Evolutionary conservation across 2,329 filamentous ascomycete species (phyloP).

Genomic region (Colletotrichum tropicale): DNA sequence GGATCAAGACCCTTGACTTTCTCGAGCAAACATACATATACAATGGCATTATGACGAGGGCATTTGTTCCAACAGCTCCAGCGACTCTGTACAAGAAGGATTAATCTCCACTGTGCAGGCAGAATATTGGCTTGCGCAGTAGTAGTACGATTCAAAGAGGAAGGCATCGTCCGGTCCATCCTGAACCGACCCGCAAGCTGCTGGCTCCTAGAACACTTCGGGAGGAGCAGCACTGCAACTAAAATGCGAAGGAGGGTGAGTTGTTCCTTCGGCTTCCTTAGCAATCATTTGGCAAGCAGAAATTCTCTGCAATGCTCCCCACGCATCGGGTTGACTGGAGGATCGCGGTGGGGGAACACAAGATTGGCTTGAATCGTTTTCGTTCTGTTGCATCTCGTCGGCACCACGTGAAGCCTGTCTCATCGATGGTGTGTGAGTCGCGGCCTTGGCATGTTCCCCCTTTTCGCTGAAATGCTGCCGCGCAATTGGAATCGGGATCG

Average conservation of each 20-base stretch:
- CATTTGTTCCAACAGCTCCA: background rate
- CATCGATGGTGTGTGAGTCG: background rate
- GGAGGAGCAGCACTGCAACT: background rate
- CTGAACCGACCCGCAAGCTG: background rate
- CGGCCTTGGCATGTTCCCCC: background rate
- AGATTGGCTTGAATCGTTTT: background rate
- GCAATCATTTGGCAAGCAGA: background rate
- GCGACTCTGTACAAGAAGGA: background rate
- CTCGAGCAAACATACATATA: background rate
- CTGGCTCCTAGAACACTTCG: background rate
- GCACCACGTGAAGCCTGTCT: background rate
- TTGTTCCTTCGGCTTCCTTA: background rate
- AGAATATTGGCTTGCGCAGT: background rate
- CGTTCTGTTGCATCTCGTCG: background rate
- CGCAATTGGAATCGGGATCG: background rate
- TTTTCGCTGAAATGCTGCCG: background rate
- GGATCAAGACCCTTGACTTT: background rate
- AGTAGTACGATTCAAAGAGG: background rate
- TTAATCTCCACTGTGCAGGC: background rate
- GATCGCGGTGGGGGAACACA: background rate
- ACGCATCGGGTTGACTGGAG: background rate
- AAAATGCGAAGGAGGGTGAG: background rate
- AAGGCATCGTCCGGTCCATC: background rate
- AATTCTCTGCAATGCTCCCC: background rate
- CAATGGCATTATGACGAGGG: background rate